Evolutionary conservation across 148 eudicot genomes (phyloP), one percentile per base, ranked within the genome.

Genomic region (Arctostaphylos glauca): DNA sequence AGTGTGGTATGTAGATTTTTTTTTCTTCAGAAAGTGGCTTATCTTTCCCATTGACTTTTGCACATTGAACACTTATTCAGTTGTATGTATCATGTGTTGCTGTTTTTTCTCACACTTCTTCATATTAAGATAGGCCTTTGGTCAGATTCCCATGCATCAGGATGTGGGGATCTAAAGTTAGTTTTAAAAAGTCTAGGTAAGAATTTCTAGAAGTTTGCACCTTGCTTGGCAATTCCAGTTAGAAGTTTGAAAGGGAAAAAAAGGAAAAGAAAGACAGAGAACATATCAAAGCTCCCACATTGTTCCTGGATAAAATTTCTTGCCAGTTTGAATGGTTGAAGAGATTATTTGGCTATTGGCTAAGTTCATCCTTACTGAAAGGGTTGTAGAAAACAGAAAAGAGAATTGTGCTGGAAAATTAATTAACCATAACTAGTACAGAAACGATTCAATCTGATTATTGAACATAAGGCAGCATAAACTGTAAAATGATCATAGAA

Each of bases 1-100:
- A 96, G 99, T 89, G 99, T 94, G 96, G 99, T 97, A 91, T 84
- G 98, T 77, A 52, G 75, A 18, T 43, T 58, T 50, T 68, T 64
- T 43, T 58, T 62, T 16, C 31, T 68, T 64, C 8, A 21, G 12
- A 10, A 49, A 14, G 62, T 52, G 38, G 19, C 52, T 67, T 9
- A 50, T 50, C 31, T 9, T 67, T 50, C 54, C 49, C n/a, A 6
- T 5, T 64, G 47, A 80, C 23, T 23, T 47, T 23, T 46, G 54
- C 68, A 58, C 21, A 19, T 64, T 38, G 21, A 13, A 58, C 38
- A 41, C 10, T 46, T 60, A 16, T 44, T 18, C 18, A 78, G 12
- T 55, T 12, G 9, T 77, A 0, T 9, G 23, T 60, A 60, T 60
- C 38, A 31, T 77, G 16, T 2, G 66, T 47, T 21, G 68, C 23